Conservation (phyloP, 352 stramenopile species). For the Phytopythium boreale region DNA sequence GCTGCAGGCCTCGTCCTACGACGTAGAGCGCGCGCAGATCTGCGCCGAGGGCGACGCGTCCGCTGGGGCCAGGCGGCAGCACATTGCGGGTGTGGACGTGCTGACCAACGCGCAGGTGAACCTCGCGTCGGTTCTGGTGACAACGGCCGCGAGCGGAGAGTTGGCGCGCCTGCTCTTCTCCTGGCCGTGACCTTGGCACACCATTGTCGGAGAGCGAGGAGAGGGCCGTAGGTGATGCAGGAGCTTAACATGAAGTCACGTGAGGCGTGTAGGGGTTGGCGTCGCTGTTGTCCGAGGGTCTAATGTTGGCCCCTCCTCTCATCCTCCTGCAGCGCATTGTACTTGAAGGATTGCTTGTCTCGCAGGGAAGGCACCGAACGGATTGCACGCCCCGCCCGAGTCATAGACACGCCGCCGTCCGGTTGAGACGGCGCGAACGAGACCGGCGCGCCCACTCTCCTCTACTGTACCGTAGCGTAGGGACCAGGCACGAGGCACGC, state of each 20-base stretch:
- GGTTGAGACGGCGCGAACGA: neutral
- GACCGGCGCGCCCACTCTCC: neutral
- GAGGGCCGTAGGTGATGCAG: no score
- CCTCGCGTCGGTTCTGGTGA: constrained; percentile 56
- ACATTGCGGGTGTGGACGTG: constrained; percentile 29
- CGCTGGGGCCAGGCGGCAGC: neutral
- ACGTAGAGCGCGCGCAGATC: constrained; percentile 51
- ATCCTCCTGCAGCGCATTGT: no score
- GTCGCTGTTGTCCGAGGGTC: no score
- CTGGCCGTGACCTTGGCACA: neutral
- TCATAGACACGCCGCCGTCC: neutral
- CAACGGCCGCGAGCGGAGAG: constrained; percentile 39
- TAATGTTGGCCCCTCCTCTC: no score
- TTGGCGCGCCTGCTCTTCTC: constrained; percentile 46
- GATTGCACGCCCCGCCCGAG: no score
- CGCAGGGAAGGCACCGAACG: no score
- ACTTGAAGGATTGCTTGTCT: neutral
- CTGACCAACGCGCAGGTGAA: constrained; percentile 80
- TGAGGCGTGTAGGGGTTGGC: no score
- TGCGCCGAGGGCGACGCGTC: constrained; percentile 30
- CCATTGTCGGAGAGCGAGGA: neutral
- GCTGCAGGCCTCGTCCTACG: constrained; percentile 74
- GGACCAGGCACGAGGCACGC: neutral
- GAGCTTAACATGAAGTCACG: no score
- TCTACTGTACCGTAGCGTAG: neutral